Percentiles rank a stretch among this genome's conserved stretches.
Conservation (phyloP, 1,139 yeast species). For the Yamadazyma aaseri region DNA sequence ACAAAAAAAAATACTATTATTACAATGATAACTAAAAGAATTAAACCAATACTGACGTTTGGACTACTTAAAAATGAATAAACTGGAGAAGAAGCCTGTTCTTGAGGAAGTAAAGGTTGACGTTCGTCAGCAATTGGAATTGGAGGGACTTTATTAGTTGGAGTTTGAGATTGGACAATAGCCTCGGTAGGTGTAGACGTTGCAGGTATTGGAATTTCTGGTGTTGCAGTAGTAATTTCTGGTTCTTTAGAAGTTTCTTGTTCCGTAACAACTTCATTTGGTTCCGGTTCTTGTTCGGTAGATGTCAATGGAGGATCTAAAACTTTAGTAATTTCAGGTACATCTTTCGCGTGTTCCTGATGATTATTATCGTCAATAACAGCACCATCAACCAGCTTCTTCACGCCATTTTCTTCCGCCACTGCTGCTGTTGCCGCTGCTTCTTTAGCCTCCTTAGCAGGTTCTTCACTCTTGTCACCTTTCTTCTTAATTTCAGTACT, state of each 20-base stretch:
- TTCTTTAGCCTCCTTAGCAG: neutral
- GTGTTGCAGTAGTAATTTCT: neutral
- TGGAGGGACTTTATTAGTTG: constrained; percentile 5
- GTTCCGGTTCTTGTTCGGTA: neutral
- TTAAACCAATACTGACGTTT: constrained; percentile 13
- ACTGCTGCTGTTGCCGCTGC: neutral
- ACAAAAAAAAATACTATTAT: constrained; percentile 18
- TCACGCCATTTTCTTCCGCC: neutral
- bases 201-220: neutral
- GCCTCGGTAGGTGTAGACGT: neutral
- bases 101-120: constrained; percentile 11
- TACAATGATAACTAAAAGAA: constrained; percentile 17
- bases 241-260: neutral
- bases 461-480: neutral
- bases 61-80: constrained; percentile 17
- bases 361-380: neutral
- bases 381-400: neutral
- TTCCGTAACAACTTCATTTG: neutral
- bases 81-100: constrained; percentile 4
- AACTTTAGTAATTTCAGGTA: neutral
- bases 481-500: constrained; percentile 2
- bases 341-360: neutral
- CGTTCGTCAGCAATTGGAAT: constrained; percentile 12
- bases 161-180: constrained; percentile 1
- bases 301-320: neutral